Evolutionary conservation across 2,329 filamentous ascomycete species (phyloP).

Genomic region (Gaeumannomyces tritici): DNA sequence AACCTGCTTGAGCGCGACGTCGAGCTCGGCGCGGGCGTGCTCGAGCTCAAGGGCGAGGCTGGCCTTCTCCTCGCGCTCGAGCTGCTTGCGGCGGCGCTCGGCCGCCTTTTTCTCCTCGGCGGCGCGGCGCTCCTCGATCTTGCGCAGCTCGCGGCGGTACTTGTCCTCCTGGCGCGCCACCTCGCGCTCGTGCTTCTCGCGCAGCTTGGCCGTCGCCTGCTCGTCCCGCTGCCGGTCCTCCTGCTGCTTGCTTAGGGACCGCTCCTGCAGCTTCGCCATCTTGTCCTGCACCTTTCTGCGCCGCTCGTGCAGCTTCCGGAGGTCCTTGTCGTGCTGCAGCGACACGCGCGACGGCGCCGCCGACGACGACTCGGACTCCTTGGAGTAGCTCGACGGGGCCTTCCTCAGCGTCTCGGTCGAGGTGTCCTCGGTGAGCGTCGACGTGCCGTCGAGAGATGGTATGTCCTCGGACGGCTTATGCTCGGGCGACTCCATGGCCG

Average conservation of each 20-base stretch:
- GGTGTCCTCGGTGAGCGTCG: slow-evolving; percentile 2
- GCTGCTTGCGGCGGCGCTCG: slow-evolving; percentile 36
- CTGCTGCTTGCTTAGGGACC: slow-evolving; percentile 29
- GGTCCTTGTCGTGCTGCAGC: slow-evolving; percentile 49
- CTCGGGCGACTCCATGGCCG: slow-evolving; percentile 30
- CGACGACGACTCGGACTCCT: slow-evolving; percentile 22
- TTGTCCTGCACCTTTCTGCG: slow-evolving; percentile 55
- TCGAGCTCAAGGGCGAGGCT: slow-evolving; percentile 44
- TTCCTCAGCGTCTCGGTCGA: slow-evolving; percentile 8
- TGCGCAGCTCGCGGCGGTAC: slow-evolving; percentile 52
- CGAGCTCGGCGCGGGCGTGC: slow-evolving; percentile 36
- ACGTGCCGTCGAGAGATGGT: slow-evolving; percentile 3
- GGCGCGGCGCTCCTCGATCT: slow-evolving; percentile 53
- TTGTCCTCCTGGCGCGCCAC: slow-evolving; percentile 58
- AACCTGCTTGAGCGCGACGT: slow-evolving; percentile 41
- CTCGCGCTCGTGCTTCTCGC: slow-evolving; percentile 54
- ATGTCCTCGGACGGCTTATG: slow-evolving; percentile 12
- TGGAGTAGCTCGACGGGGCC: slow-evolving; percentile 23
- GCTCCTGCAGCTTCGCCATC: slow-evolving; percentile 44
- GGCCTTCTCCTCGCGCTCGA: slow-evolving; percentile 42
- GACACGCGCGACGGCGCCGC: slow-evolving; percentile 12
- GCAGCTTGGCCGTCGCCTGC: slow-evolving; percentile 41
- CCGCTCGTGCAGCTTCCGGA: slow-evolving; percentile 52
- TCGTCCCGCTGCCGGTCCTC: slow-evolving; percentile 27
- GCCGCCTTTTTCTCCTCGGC: slow-evolving; percentile 53